A percentile compares a stretch with the other conserved stretches of the same genome.
phyloP scores from a whole-genome alignment of 306 rosid genomes.

The Heteromeles arbutifolia region DNA sequence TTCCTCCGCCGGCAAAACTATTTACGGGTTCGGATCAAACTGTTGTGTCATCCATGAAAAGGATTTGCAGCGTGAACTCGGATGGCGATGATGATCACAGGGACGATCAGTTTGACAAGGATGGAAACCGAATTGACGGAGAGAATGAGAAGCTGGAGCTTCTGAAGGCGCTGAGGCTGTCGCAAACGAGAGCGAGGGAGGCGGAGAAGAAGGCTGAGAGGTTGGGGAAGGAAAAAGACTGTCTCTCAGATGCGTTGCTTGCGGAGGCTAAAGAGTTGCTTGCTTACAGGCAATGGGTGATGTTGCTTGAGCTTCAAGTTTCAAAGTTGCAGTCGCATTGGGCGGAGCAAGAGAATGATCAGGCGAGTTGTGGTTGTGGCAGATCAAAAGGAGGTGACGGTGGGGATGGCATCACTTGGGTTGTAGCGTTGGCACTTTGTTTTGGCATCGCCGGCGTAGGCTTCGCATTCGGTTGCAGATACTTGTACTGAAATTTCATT shows the following conservation, averaged over 20 bases:
- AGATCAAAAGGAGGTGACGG: conserved; percentile 5
- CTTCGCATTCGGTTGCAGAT: conserved; percentile 44
- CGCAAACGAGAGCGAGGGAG: conserved; percentile 75
- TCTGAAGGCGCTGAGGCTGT: conserved; percentile 67
- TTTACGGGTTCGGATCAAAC: conserved; percentile 40
- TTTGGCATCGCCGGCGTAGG: conserved; percentile 64
- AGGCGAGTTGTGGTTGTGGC: neutral
- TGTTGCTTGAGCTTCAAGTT: conserved; percentile 69
- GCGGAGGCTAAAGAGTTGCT: conserved; percentile 54
- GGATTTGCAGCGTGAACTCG: conserved; percentile 13
- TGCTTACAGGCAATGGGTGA: conserved; percentile 54
- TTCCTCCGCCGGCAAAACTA: conserved; percentile 82
- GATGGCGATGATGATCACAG: conserved; percentile 11
- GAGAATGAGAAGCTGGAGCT: conserved; percentile 46
- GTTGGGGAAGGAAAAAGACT: conserved; percentile 48
- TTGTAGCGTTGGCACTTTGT: conserved; percentile 55
- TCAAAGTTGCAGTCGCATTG: conserved; percentile 34
- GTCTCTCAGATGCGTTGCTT: conserved; percentile 41
- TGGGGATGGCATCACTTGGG: conserved; percentile 36
- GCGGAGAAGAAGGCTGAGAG: conserved; percentile 54
- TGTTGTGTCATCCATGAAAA: conserved; percentile 40
- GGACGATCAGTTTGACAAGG: neutral
- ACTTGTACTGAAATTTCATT: conserved; percentile 11
- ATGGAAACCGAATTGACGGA: neutral
- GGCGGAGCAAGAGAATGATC: neutral